phyloP scores from a whole-genome alignment of 495 filamentous ascomycete genomes.

The Neurospora pannonica region DNA sequence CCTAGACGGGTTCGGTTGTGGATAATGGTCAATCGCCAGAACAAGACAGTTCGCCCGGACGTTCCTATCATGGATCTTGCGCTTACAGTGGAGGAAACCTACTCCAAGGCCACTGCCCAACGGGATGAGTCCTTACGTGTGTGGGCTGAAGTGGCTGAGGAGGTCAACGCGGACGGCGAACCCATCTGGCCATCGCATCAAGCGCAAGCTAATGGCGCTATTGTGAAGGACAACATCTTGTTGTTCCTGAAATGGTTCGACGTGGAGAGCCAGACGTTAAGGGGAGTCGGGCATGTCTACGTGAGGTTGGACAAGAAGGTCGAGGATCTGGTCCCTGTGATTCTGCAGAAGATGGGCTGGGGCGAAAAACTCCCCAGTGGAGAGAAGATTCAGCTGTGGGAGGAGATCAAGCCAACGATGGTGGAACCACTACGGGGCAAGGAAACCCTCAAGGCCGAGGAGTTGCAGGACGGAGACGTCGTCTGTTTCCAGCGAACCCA shows the following conservation, averaged over 20 bases:
- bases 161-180: slow-evolving; percentile 52
- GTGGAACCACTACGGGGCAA: slow-evolving; percentile 92
- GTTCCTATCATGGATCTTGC: slow-evolving; percentile 65
- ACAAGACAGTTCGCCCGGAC: slow-evolving; percentile 90
- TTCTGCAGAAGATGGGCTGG: slow-evolving; percentile 84
- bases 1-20: slow-evolving; percentile 67
- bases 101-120: slow-evolving; percentile 48
- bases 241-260: slow-evolving; percentile 94
- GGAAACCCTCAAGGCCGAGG: slow-evolving; percentile 74
- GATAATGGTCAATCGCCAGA: slow-evolving; percentile 98
- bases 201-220: slow-evolving; percentile 35
- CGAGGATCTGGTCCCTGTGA: slow-evolving; percentile 69
- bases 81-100: slow-evolving; percentile 75
- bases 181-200: slow-evolving; percentile 55
- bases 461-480: slow-evolving; percentile 96
- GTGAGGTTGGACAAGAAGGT: slow-evolving; percentile 81
- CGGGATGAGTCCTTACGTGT: slow-evolving; percentile 67
- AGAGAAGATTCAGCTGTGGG: slow-evolving; percentile 60
- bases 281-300: slow-evolving; percentile 72
- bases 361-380: slow-evolving; percentile 42
- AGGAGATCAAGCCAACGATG: slow-evolving; percentile 97
- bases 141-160: slow-evolving; percentile 71
- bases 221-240: slow-evolving; percentile 52
- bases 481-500: slow-evolving; percentile 76
- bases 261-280: slow-evolving; percentile 58